phyloP scores from a whole-genome alignment of 371 early-diverging fungal genomes.

The Dinochytrium kinnereticum region DNA sequence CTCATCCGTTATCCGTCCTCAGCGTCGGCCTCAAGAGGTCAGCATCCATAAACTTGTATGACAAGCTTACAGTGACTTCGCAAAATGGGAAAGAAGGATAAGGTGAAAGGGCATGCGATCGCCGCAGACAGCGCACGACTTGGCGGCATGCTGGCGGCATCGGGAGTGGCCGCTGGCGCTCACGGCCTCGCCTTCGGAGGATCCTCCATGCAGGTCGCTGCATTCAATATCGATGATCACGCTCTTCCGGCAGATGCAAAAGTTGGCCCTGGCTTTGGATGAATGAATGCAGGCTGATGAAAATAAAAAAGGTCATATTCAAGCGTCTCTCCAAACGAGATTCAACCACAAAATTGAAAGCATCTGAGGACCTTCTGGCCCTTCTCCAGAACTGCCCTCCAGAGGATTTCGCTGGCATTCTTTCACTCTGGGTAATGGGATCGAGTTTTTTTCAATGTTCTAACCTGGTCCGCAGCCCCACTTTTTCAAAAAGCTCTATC shows the following conservation, averaged over 20 bases:
- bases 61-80: no score
- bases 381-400: constrained; percentile 24
- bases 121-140: no score
- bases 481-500: constrained; percentile 40
- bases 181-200: not conserved
- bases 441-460: not conserved
- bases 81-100: no score
- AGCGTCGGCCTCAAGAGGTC: no score
- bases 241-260: not conserved
- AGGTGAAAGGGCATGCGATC: no score
- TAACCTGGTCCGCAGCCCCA: constrained; percentile 31
- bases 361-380: constrained; percentile 50
- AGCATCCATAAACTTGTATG: no score
- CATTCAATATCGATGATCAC: not conserved
- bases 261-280: not conserved
- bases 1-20: no score
- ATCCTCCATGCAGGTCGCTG: not conserved
- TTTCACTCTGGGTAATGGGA: constrained; percentile 48
- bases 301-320: constrained; percentile 31
- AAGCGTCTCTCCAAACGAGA: constrained; percentile 57
- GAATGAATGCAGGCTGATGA: not conserved
- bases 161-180: not conserved
- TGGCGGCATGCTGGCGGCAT: not conserved
- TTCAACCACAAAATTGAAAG: constrained; percentile 49
- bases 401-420: constrained; percentile 36